A percentile compares a stretch with the other conserved stretches of the same genome.
phyloP scores from a whole-genome alignment of 2,329 filamentous ascomycete genomes.

The Fusarium sp. region DNA sequence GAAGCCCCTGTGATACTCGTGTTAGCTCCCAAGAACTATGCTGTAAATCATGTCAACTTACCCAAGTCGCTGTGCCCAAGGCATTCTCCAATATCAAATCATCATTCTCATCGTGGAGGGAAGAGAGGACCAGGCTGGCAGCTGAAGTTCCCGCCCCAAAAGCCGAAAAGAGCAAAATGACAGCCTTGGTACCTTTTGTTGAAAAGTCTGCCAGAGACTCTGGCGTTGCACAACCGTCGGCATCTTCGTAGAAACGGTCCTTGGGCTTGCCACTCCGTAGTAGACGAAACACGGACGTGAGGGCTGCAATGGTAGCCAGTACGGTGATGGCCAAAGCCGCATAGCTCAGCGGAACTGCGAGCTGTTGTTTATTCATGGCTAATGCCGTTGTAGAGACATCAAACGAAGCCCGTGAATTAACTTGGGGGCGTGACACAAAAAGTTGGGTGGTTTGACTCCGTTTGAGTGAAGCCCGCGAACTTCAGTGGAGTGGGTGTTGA shows the following conservation, averaged over 20 bases:
- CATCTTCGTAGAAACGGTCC: slow-evolving; percentile 71
- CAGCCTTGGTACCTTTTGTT: slow-evolving; percentile 65
- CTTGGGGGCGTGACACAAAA: neutral
- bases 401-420: neutral
- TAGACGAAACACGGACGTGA: slow-evolving; percentile 51
- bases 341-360: slow-evolving; percentile 37
- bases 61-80: slow-evolving; percentile 71
- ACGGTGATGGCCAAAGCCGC: slow-evolving; percentile 48
- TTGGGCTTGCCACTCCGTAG: slow-evolving; percentile 48
- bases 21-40: neutral
- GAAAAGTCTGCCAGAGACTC: slow-evolving; percentile 72
- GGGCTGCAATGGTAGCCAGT: slow-evolving; percentile 42
- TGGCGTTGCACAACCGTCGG: slow-evolving; percentile 74
- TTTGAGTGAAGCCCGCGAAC: neutral
- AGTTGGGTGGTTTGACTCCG: too few species aligned
- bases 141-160: slow-evolving; percentile 67
- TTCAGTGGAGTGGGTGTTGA: neutral
- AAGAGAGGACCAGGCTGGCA: slow-evolving; percentile 64
- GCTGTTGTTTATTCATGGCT: neutral
- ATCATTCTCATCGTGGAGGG: slow-evolving; percentile 50
- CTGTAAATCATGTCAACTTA: slow-evolving; percentile 53
- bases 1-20: slow-evolving; percentile 55
- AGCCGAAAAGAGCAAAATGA: slow-evolving; percentile 64
- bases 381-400: neutral
- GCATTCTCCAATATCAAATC: slow-evolving; percentile 65